Percentiles rank a stretch among this genome's conserved stretches.
Evolutionary conservation across 139 green algal genomes (phyloP).

Genomic region (Trebouxia sp.): DNA sequence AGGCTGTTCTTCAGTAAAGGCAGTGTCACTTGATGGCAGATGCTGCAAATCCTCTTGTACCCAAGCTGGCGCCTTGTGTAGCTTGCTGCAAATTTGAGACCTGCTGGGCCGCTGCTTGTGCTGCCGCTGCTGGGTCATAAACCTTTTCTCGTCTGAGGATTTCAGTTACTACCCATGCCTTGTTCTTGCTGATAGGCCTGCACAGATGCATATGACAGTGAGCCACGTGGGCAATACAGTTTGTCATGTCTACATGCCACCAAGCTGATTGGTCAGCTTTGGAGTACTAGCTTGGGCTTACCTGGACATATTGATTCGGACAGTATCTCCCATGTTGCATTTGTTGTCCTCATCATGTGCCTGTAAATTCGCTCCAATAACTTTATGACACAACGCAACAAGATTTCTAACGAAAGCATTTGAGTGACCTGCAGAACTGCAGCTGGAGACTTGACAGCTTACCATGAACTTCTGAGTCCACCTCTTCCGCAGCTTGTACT

Average conservation of each 20-base stretch:
- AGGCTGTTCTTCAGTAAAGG: too few species aligned
- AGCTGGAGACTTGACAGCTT: background rate
- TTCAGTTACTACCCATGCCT: constrained; percentile 54
- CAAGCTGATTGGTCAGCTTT: too few species aligned
- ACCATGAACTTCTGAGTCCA: constrained; percentile 64
- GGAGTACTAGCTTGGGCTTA: too few species aligned
- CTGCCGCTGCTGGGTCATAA: constrained; percentile 49
- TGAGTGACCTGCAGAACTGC: background rate
- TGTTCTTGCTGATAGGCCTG: constrained; percentile 65
- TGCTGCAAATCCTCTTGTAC: background rate
- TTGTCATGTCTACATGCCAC: too few species aligned
- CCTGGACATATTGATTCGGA: constrained; percentile 52
- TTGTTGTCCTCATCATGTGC: constrained; percentile 62
- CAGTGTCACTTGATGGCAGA: constrained; percentile 2
- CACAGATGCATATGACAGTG: background rate
- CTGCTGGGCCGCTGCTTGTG: constrained; percentile 20
- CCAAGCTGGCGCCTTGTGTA: background rate
- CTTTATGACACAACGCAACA: background rate
- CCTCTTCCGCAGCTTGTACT: constrained; percentile 47
- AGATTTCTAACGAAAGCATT: background rate
- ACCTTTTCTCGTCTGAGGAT: constrained; percentile 48
- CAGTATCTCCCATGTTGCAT: constrained; percentile 65
- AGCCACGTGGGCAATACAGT: too few species aligned
- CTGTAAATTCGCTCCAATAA: constrained; percentile 27
- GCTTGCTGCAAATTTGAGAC: background rate